Evolutionary conservation across 2,329 filamentous ascomycete species (phyloP), one percentile per base, ranked within the genome.

Genomic region (Claviceps arundinis): DNA sequence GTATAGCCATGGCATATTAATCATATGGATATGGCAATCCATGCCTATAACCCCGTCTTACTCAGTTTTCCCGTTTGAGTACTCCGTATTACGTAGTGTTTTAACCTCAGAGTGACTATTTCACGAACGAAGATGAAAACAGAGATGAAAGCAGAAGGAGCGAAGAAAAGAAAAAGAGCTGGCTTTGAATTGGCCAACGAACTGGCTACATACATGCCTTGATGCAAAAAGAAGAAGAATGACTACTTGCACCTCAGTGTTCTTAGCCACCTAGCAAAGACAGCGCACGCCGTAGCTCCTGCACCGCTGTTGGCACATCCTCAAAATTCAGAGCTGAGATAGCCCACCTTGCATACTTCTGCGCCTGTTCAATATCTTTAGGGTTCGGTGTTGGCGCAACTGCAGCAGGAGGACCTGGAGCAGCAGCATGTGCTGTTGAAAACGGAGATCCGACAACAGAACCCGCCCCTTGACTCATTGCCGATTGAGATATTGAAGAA

Each of bases 301-400:
- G 83, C 4, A 97, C 83, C 0, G 93, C 93, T 0, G 93, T 98
- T 1, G 84, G 76, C 1, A 95, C 86, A 65, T 98, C 93, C 59
- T 98, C 93, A 67, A 98, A 98, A 61, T 96, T 95, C 47, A 98
- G 71, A 0, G 93, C 93, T 11, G 90, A 96, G 43, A 97, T 95
- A 0, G 93, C 93, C 88, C 89, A 98, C 61, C 89, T 89, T 2
- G 91, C 90, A 70, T 97, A 93, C 65, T 97, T 98, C 66, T 95
- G 89, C 4, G 93, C 91, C 60, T 83, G 78, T 38, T 80, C 73
- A 38, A 96, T 84, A 56, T 95, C 88, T 37, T 68, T 63, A 7
- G 64, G 63, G 47, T 62, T 60, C 14, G 57, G 58, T 2, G 58
- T 51, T 17, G 54, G 38, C 2, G 50, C 50, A 4, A 51, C 45